Conservation (phyloP, 2,329 filamentous ascomycete genomes). For the Fusarium sp. region DNA sequence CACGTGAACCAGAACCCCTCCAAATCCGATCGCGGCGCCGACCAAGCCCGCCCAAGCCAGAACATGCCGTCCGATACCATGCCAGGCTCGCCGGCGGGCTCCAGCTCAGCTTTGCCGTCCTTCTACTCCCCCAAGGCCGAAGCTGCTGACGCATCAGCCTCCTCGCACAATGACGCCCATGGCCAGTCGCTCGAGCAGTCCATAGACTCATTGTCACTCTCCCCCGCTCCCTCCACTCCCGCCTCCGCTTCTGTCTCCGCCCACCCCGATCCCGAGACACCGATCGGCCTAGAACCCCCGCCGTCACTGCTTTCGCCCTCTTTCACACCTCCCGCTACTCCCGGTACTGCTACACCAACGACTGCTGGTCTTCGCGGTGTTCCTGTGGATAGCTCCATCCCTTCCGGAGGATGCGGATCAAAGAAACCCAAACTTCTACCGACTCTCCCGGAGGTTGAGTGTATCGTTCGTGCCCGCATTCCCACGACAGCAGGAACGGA, state of each 20-base stretch:
- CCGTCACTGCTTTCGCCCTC: conserved; percentile 87
- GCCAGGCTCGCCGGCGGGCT: conserved; percentile 50
- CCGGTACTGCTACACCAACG: conserved; percentile 68
- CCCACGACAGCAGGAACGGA: conserved; percentile 92
- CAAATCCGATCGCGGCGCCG: conserved; percentile 44
- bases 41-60: conserved; percentile 38
- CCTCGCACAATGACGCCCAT: conserved; percentile 23
- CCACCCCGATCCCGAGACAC: conserved; percentile 36
- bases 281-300: conserved; percentile 56
- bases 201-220: conserved; percentile 56
- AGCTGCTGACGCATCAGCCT: conserved; percentile 42
- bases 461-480: conserved; percentile 93
- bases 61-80: conserved; percentile 51
- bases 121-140: conserved; percentile 62
- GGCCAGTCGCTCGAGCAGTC: conserved; percentile 44
- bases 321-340: conserved; percentile 80
- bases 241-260: conserved; percentile 31
- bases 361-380: conserved; percentile 63
- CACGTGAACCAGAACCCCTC: conserved; percentile 34
- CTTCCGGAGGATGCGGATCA: conserved; percentile 70
- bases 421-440: conserved; percentile 80
- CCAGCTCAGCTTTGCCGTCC: conserved; percentile 58
- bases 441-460: conserved; percentile 86
- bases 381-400: conserved; percentile 71
- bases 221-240: conserved; percentile 43